Percentiles rank a stretch among this genome's conserved stretches.
Evolutionary conservation across 805 yeast genomes (phyloP).

Genomic region (Yamadazyma sp.): DNA sequence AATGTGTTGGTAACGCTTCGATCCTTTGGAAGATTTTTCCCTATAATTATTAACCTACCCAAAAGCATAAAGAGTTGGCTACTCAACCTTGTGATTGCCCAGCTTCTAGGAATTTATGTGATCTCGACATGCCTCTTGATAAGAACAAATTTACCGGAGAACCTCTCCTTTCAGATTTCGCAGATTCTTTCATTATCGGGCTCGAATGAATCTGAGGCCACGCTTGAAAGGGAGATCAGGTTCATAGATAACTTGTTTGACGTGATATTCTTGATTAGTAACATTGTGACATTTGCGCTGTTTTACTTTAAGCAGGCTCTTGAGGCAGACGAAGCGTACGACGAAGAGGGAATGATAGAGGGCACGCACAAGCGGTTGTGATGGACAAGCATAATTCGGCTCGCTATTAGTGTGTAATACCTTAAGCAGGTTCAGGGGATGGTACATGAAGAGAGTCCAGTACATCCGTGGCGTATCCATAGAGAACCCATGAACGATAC

Average conservation of each 20-base stretch:
- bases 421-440: no score
- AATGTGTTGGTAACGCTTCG: conserved; percentile 62
- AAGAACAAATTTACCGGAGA: conserved; percentile 47
- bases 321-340: conserved; percentile 20
- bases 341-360: conserved; percentile 37
- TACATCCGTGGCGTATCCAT: no score
- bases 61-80: conserved; percentile 28
- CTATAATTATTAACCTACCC: conserved; percentile 19
- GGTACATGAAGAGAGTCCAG: no score
- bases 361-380: conserved; percentile 6
- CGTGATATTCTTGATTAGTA: conserved; percentile 43
- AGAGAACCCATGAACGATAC: no score
- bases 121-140: conserved; percentile 52
- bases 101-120: conserved; percentile 50
- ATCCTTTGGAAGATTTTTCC: conserved; percentile 42
- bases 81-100: conserved; percentile 40
- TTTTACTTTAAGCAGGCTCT: conserved; percentile 4
- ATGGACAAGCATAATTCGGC: not conserved
- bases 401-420: no score
- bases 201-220: conserved; percentile 19
- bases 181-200: conserved; percentile 39
- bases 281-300: conserved; percentile 4
- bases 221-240: conserved; percentile 35
- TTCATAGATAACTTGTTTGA: conserved; percentile 55
- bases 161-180: conserved; percentile 42